These are phyloP conservation scores for Oidium heveae DNA, from an alignment of 2,329 filamentous ascomycete species.

Conservation along the genomic window DNA sequence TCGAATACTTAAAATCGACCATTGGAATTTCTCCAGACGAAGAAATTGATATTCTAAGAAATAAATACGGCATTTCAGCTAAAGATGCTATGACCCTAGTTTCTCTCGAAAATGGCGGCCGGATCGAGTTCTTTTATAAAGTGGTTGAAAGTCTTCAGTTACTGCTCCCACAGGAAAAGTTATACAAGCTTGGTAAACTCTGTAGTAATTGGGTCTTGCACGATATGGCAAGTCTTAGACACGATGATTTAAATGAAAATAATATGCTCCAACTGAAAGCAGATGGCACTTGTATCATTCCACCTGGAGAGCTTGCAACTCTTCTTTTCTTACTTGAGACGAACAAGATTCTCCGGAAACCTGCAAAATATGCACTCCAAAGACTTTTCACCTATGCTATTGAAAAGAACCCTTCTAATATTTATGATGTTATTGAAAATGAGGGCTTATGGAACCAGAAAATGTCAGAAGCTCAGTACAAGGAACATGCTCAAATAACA, in stretches of 20 bases:
- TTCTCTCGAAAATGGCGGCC: conserved; percentile 49
- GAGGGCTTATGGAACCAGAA: conserved; percentile 28
- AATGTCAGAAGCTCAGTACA: conserved; percentile 29
- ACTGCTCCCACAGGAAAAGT: conserved; percentile 1
- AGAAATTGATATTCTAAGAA: conserved; percentile 35
- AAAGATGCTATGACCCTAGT: conserved; percentile 71
- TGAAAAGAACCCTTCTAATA: conserved; percentile 16
- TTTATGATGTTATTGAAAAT: conserved; percentile 27
- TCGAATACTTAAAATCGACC: conserved; percentile 33
- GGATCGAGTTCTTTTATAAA: conserved; percentile 59
- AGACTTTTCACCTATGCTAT: conserved; percentile 20
- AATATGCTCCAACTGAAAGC: conserved; percentile 8
- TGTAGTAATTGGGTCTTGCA: conserved; percentile 47
- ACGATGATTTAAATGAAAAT: conserved; percentile 16
- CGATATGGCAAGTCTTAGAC: conserved; percentile 43
- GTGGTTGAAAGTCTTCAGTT: conserved; percentile 22
- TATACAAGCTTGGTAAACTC: conserved; percentile 18
- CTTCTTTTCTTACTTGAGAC: conserved; percentile 20
- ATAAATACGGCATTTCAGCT: conserved; percentile 39
- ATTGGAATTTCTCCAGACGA: conserved; percentile 51
- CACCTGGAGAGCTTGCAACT: conserved; percentile 15
- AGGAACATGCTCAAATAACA: conserved; percentile 24
- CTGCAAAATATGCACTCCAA: conserved; percentile 33
- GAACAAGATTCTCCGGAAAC: conserved; percentile 24
- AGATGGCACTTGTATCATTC: conserved; percentile 9